These are phyloP conservation scores for Hymenoscyphus occultus DNA, from an alignment of 2,329 filamentous ascomycete genomes.

Conservation along the genomic window DNA sequence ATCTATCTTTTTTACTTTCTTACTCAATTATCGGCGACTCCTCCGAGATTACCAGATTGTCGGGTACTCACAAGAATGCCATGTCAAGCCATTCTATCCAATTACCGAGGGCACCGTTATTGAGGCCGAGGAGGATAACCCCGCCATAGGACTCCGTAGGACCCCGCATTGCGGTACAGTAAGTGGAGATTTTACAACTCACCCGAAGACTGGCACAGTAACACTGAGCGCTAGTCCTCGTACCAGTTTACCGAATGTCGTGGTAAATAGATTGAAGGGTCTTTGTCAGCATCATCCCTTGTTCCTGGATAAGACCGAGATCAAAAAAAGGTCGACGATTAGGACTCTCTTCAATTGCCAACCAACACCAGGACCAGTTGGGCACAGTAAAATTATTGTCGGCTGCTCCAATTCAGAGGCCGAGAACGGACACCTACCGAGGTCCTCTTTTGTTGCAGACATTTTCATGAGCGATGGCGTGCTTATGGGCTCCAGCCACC, in stretches of 20 bases:
- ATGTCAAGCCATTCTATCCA: neutral
- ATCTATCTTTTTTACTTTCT: too few species aligned
- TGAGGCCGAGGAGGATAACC: neutral
- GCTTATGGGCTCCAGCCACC: constrained; percentile 9
- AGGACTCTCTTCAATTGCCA: neutral
- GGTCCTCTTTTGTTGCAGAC: neutral
- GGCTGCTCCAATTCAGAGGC: neutral
- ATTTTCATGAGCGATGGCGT: constrained; percentile 15
- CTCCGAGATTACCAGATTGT: too few species aligned
- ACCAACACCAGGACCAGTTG: too few species aligned
- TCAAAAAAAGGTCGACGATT: neutral
- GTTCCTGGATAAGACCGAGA: too few species aligned
- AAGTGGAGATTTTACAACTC: neutral
- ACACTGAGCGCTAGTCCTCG: too few species aligned
- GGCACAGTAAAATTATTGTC: neutral
- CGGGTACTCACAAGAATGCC: too few species aligned
- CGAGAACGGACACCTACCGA: neutral
- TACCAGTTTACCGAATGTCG: too few species aligned
- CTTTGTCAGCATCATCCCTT: too few species aligned
- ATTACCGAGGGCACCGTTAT: neutral
- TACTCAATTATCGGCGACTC: too few species aligned
- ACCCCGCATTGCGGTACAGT: neutral
- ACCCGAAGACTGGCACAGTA: neutral
- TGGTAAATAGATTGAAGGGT: too few species aligned
- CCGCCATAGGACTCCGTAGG: neutral